Base-by-base conservation (phyloP, 208 protist species). In the Leishmania tarentolae region DNA sequence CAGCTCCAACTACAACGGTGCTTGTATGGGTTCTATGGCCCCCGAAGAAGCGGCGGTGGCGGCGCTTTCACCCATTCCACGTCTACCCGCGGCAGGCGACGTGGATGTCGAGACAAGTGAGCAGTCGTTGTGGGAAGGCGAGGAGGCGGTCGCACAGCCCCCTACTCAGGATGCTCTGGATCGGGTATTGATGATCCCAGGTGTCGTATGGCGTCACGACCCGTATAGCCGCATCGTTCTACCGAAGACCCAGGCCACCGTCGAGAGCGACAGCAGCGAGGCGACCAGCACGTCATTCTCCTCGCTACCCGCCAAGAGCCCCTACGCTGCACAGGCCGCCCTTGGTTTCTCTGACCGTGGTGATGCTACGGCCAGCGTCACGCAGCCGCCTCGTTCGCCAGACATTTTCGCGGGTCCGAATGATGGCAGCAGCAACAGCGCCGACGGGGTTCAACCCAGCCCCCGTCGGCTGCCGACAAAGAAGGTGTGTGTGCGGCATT, bases 141-240 rank as follows among this genome's bases (percentile, higher is more conserved):
- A 24, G 21, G 76, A n/a, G 46, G 78, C 47, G 21, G 44, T 56
- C 0, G 63, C 56, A 9, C 66, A 79, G 46, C 71, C 56, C 59
- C 68, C 74, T n/a, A 80, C 80, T 19, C 76, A 76, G 7, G 80
- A 65, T 46, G 75, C 76, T 50, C 80, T 83, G 61, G 79, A 86
- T 72, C 76, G 59, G 40, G 69, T 83, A 24, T 35, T 87, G 69
- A 66, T 50, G n/a, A 81, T 90, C 69, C 90, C 83, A 15, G 90
- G 90, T 47, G 81, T 91, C 63, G 37, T 87, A 61, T 95, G 92
- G 92, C 88, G 89, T 24, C 88, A 95, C 71, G 92, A 95, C 70
- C 92, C 92, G 40, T 95, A 95, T 87, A 92, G 90, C 63, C 74
- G 75, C 70, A 80, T 81, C 56, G 78, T 95, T 31, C 9, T 91